phyloP scores from a whole-genome alignment of 139 green algal genomes.

The Closterium sp. region DNA sequence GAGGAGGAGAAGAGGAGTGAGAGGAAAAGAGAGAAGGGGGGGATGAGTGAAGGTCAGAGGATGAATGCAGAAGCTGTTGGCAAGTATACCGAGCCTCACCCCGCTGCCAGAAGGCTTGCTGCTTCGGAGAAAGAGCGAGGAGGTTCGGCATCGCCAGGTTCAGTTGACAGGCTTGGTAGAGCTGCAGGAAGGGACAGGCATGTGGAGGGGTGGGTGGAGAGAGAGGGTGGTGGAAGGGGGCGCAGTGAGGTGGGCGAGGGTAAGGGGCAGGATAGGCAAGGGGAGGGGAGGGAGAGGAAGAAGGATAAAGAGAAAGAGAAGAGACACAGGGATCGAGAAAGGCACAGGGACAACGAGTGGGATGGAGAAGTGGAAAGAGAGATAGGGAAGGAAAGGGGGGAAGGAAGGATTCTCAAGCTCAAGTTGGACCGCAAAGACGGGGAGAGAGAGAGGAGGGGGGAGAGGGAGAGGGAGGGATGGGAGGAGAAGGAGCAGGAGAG shows the following conservation, averaged over 20 bases:
- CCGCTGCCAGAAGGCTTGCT: not conserved
- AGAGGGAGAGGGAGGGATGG: not conserved
- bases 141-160: not conserved
- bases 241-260: not conserved
- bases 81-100: not conserved
- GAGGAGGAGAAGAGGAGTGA: slow-evolving; percentile 16
- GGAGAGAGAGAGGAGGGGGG: not conserved
- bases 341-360: slow-evolving; percentile 27
- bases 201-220: not conserved
- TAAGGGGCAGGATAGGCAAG: not conserved
- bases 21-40: not conserved
- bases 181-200: not conserved
- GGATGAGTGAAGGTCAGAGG: not conserved
- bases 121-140: not conserved
- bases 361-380: slow-evolving; percentile 17
- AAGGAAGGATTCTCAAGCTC: slow-evolving; percentile 2
- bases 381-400: slow-evolving; percentile 24
- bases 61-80: not conserved
- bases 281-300: slow-evolving; percentile 8
- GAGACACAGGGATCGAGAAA: not conserved
- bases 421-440: not conserved
- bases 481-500: not conserved
- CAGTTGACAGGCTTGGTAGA: not conserved
- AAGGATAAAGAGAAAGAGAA: not conserved
- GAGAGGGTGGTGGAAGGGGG: not conserved